Base-by-base conservation (phyloP, 2,329 filamentous ascomycete species). In the Hymenoscyphus fraxineus region DNA sequence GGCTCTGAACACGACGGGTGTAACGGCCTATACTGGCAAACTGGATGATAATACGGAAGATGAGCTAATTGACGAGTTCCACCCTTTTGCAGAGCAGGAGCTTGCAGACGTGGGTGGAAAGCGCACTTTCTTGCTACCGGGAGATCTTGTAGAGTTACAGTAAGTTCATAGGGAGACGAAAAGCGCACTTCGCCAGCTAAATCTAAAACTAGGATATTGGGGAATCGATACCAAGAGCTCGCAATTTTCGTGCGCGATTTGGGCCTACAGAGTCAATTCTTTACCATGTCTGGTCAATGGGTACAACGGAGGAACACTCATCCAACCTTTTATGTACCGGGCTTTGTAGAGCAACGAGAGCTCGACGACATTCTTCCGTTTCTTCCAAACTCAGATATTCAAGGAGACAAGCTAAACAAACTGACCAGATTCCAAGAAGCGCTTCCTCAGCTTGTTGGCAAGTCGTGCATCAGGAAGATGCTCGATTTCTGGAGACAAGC, bases 231-330 rank as follows among this genome's bases (percentile, higher is more conserved):
- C 27, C 69, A 63, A 32, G 73, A 81, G 15, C 73, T 85, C 58
- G 82, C 79, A 4, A 79, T 85, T 35, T 83, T 79, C 66, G 75
- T 83, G 3, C 78, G 79, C 58, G 74, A 79, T 54, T 47, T 82
- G 27, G 75, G 73, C 1, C 68, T 40, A 3, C 70, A 76, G 35
- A 76, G 74, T 41, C 82, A 85, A 63, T 82, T 82, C 70, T 81
- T 81, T 70, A 80, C 79, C 6, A 78, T 81, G 70, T 76, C 79
- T 59, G 83, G 83, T 10, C 77, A 76, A 65, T 84, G 82, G 81
- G 65, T 77, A 22, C 77, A 81, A 67, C 70, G 75, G 16, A 61
- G 27, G 3, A 71, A 77, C 7, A 66, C 65, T 13, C 60, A 65
- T 13, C 73, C 80, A 44, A 74, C 76, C 32, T 84, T 82, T 67